Evolutionary conservation across 2,329 filamentous ascomycete species (phyloP).

Genomic region (Hansfordia pulvinata): DNA sequence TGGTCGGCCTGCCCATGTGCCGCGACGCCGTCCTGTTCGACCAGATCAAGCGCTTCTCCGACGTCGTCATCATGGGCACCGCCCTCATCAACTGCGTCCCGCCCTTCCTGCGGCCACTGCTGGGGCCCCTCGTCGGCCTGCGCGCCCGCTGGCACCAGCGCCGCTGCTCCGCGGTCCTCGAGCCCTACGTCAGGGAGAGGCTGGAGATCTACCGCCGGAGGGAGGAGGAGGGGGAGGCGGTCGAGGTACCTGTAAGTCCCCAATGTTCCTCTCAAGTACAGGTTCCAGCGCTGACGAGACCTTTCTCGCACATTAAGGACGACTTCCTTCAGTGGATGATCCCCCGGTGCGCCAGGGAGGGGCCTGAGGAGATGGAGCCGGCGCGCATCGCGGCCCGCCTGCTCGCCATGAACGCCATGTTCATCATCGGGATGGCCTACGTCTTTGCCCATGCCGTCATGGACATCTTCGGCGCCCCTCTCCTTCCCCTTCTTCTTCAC

Average conservation of each 20-base stretch:
- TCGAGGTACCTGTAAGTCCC: no score
- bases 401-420: slow-evolving; percentile 1
- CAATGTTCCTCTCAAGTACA: no score
- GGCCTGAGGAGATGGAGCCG: slow-evolving; percentile 1
- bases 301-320: no score
- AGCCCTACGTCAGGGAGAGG: slow-evolving; percentile 1
- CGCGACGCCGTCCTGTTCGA: slow-evolving; percentile 1
- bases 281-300: no score
- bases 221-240: no score
- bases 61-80: slow-evolving; percentile 1
- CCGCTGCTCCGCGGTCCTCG: not conserved
- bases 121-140: slow-evolving; percentile 1
- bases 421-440: slow-evolving; percentile 2
- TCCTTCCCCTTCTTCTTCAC: no score
- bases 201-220: not conserved
- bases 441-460: slow-evolving; percentile 2
- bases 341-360: not conserved
- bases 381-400: slow-evolving; percentile 1
- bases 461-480: slow-evolving; percentile 2
- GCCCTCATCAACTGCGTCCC: slow-evolving; percentile 4
- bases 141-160: not conserved
- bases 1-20: slow-evolving; percentile 2
- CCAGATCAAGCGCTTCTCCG: not conserved
- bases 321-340: slow-evolving; percentile 4
- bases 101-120: slow-evolving; percentile 1